A percentile compares a stretch with the other conserved stretches of the same genome.
phyloP scores from a whole-genome alignment of 345 rosid genomes.

The Rhizophora mangle region DNA sequence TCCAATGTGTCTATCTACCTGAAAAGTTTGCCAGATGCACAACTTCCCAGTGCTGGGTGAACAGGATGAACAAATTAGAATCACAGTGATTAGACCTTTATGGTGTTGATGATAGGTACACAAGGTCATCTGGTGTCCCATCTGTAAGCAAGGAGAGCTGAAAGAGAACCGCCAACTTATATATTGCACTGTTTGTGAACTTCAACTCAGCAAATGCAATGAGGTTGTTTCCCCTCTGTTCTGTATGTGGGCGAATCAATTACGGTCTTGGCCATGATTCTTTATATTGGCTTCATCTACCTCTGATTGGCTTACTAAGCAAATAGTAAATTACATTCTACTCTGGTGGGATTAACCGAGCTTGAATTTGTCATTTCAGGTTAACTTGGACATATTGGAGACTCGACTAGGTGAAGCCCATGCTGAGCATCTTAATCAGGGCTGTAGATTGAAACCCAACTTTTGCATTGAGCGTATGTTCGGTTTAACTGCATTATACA shows the following conservation, averaged over 20 bases:
- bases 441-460: constrained; percentile 67
- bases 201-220: constrained; percentile 55
- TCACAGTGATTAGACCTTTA: neutral
- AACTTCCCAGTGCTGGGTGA: neutral
- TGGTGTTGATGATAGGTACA: constrained; percentile 36
- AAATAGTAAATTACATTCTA: neutral
- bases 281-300: neutral
- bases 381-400: constrained; percentile 48
- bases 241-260: neutral
- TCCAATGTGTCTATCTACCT: neutral
- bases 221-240: constrained; percentile 44
- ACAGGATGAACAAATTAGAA: constrained; percentile 1
- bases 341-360: neutral
- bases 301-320: neutral
- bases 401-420: constrained; percentile 62
- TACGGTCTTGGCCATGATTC: neutral
- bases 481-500: constrained; percentile 72
- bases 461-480: constrained; percentile 47
- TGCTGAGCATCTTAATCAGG: constrained; percentile 61
- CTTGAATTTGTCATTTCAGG: constrained; percentile 33
- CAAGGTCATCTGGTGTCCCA: constrained; percentile 79
- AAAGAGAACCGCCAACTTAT: constrained; percentile 53
- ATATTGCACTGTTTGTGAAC: constrained; percentile 60
- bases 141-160: constrained; percentile 77
- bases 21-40: neutral